Conservation (phyloP, 2,329 filamentous ascomycete species). For the Juglanconis oblonga region DNA sequence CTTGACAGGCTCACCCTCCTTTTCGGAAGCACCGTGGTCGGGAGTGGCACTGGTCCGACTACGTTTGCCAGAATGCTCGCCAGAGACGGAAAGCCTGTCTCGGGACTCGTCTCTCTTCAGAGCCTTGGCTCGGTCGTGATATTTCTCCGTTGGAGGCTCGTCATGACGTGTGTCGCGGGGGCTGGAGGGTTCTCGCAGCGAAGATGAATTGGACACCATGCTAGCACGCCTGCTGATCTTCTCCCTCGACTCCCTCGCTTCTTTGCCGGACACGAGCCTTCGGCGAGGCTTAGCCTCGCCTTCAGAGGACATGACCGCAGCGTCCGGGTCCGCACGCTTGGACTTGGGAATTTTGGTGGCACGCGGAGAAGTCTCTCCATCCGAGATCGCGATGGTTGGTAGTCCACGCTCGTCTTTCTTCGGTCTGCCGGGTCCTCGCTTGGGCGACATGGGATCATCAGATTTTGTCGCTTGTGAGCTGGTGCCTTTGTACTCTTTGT, state of each 20-base stretch:
- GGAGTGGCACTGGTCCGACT: conserved; percentile 59
- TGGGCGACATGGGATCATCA: conserved; percentile 47
- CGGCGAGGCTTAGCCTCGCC: conserved; percentile 59
- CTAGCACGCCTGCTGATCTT: conserved; percentile 52
- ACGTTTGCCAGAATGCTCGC: conserved; percentile 54
- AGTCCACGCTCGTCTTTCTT: conserved; percentile 52
- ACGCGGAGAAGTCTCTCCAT: conserved; percentile 52
- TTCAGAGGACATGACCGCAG: conserved; percentile 50
- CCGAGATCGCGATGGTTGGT: conserved; percentile 45
- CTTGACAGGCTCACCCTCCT: conserved; percentile 55
- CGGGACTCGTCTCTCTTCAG: conserved; percentile 58
- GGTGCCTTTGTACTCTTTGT: conserved; percentile 48
- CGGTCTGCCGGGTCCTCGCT: conserved; percentile 50
- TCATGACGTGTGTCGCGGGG: conserved; percentile 49
- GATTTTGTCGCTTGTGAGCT: conserved; percentile 39
- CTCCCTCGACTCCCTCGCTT: conserved; percentile 57
- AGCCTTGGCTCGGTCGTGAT: conserved; percentile 58
- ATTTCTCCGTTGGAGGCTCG: conserved; percentile 53
- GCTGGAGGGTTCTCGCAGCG: conserved; percentile 51
- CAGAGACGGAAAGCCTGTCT: conserved; percentile 48
- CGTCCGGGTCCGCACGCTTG: conserved; percentile 54
- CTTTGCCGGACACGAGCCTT: conserved; percentile 62
- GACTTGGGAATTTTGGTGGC: conserved; percentile 48
- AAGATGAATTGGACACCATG: conserved; percentile 54
- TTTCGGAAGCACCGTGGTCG: conserved; percentile 49